A percentile compares a stretch with the other conserved stretches of the same genome.
phyloP scores from a whole-genome alignment of 805 yeast species.

The Hemisphaericaspora nanyangensis region DNA sequence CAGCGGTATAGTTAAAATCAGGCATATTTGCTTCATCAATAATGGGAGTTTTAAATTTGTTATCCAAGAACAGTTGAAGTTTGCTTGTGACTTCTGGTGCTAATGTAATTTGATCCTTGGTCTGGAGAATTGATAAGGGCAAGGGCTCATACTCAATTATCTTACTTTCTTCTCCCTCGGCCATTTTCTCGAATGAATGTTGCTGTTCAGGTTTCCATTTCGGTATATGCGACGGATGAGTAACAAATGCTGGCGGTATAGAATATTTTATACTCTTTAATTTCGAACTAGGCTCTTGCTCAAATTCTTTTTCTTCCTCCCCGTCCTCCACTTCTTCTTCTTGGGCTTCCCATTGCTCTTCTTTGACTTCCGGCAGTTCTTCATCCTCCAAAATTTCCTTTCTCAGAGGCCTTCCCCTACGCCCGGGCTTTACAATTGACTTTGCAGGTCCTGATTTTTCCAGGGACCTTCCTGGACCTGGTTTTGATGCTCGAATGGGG shows the following conservation, averaged over 20 bases:
- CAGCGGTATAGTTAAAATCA: constrained; percentile 33
- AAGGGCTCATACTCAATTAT: constrained; percentile 25
- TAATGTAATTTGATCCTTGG: constrained; percentile 10
- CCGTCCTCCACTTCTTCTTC: constrained; percentile 5
- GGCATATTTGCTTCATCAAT: constrained; percentile 31
- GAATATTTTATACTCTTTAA: constrained; percentile 27
- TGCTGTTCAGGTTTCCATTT: constrained; percentile 31
- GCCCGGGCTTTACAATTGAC: not conserved
- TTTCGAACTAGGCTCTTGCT: constrained; percentile 9
- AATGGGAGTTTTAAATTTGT: constrained; percentile 31
- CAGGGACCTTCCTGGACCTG: not conserved
- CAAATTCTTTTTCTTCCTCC: not conserved
- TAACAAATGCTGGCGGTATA: constrained; percentile 32
- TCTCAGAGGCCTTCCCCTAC: constrained; percentile 1
- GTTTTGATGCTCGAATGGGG: not conserved
- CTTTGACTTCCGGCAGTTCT: constrained; percentile 1
- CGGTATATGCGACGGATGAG: constrained; percentile 45
- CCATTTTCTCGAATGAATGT: constrained; percentile 11
- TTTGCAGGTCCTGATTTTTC: not conserved
- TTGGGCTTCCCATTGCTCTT: constrained; percentile 4
- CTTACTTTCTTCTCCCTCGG: constrained; percentile 10
- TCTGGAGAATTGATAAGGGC: constrained; percentile 22
- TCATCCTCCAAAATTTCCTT: not conserved
- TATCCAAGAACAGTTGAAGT: constrained; percentile 23
- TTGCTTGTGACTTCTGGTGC: constrained; percentile 26